Percentiles rank a stretch among this genome's conserved stretches.
These are phyloP conservation scores for Rosa rugosa DNA, from an alignment of 306 rosid genomes.

Conservation along the genomic window DNA sequence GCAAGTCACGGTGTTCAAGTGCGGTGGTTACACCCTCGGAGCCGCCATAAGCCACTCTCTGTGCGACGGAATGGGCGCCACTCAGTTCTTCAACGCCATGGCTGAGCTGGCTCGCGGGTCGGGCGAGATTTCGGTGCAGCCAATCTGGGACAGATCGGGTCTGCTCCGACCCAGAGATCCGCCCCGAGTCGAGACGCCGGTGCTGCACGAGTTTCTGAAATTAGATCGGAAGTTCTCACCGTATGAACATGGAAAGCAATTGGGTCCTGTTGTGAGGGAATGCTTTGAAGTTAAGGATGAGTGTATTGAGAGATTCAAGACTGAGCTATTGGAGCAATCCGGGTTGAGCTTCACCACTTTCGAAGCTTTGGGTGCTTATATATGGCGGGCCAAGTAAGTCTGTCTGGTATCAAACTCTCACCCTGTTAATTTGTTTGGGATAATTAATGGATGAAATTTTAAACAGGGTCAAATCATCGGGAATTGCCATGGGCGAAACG, in stretches of 20 bases:
- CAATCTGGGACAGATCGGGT: constrained; percentile 56
- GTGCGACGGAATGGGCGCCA: constrained; percentile 78
- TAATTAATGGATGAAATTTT: neutral
- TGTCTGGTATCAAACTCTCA: neutral
- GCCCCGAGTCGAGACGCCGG: constrained; percentile 40
- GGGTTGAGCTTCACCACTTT: constrained; percentile 72
- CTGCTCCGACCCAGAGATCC: constrained; percentile 57
- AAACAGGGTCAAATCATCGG: constrained; percentile 54
- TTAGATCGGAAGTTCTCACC: constrained; percentile 45
- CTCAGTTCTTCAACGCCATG: constrained; percentile 59
- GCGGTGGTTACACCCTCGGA: constrained; percentile 83
- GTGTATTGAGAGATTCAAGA: constrained; percentile 50
- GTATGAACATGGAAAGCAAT: constrained; percentile 37
- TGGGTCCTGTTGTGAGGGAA: constrained; percentile 43
- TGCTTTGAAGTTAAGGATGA: constrained; percentile 61
- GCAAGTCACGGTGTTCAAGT: constrained; percentile 62
- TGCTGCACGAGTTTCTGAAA: constrained; percentile 45
- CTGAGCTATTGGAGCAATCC: constrained; percentile 38
- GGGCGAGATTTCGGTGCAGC: constrained; percentile 25
- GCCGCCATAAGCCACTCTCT: constrained; percentile 66
- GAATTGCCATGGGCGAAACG: constrained; percentile 41
- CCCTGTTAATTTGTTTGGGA: neutral
- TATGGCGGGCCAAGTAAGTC: constrained; percentile 89
- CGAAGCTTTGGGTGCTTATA: constrained; percentile 81
- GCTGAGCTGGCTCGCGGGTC: constrained; percentile 85